These are phyloP conservation scores for Parietichytrium sp. DNA, from an alignment of 108 stramenopile species.

Conservation along the genomic window DNA sequence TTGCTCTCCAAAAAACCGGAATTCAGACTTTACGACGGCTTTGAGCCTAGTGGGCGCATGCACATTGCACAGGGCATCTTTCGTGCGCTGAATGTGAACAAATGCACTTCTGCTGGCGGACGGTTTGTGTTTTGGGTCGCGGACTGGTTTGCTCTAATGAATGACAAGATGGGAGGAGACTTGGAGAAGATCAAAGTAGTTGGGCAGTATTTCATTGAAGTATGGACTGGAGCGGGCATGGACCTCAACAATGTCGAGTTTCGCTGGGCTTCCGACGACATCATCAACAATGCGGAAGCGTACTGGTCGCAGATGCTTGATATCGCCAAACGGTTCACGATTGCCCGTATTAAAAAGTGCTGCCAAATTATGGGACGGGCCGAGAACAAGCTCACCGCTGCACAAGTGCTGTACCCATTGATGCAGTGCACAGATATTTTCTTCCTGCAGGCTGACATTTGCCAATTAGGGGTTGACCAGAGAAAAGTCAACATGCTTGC, in stretches of 20 bases:
- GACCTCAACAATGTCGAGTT: constrained; percentile 90
- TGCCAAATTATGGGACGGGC: constrained; percentile 98
- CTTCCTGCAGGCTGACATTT: constrained; percentile 97
- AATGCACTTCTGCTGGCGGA: constrained; percentile 69
- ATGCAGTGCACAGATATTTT: constrained; percentile 99
- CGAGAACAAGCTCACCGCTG: constrained; percentile 84
- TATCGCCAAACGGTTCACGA: constrained; percentile 87
- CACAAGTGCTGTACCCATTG: constrained; percentile 93
- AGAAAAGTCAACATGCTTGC: constrained; percentile 99
- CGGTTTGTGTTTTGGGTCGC: constrained; percentile 99
- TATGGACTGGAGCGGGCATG: constrained; percentile 99
- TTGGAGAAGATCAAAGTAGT: constrained; percentile 84
- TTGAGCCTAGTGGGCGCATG: constrained; percentile 98
- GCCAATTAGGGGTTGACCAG: constrained; percentile 97
- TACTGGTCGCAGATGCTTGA: constrained; percentile 86
- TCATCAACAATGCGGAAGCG: constrained; percentile 80
- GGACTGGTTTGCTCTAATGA: constrained; percentile 99
- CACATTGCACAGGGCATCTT: constrained; percentile 94
- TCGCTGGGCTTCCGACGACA: constrained; percentile 96
- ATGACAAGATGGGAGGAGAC: constrained; percentile 99
- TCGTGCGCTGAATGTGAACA: constrained; percentile 79
- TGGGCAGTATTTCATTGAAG: constrained; percentile 95
- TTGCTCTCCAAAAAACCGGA: constrained; percentile 53
- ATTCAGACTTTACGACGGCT: constrained; percentile 86
- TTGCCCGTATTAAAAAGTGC: constrained; percentile 91